phyloP scores from a whole-genome alignment of 106 monocot species.

The Platanthera zijinensis region DNA sequence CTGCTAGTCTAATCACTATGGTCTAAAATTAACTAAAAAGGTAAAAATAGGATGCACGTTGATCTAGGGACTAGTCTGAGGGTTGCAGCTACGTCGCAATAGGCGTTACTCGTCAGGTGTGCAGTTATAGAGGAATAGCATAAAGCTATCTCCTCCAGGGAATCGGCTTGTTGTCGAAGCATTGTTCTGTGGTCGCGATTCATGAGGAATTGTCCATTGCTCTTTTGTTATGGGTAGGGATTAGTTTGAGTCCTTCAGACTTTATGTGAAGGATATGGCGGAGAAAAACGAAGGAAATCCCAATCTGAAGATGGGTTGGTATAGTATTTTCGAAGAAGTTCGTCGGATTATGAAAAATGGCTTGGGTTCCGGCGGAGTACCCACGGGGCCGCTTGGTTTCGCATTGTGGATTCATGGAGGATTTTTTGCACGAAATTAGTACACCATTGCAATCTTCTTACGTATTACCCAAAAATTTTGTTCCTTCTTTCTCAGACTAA shows the following conservation, averaged over 20 bases:
- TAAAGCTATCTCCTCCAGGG: slow-evolving; percentile 3
- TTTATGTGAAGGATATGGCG: slow-evolving; percentile 16
- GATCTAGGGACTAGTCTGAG: too few relatives aligned
- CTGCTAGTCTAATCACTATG: too few relatives aligned
- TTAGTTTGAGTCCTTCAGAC: slow-evolving; percentile 8
- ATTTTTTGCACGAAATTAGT: slow-evolving; percentile 30
- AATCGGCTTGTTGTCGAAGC: slow-evolving; percentile 20
- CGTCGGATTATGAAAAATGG: slow-evolving; percentile 18
- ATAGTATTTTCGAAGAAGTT: slow-evolving; percentile 15
- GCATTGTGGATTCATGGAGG: slow-evolving; percentile 31
- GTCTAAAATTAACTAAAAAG: too few relatives aligned
- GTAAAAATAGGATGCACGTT: too few relatives aligned
- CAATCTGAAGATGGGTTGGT: slow-evolving; percentile 27
- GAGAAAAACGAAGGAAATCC: slow-evolving; percentile 23
- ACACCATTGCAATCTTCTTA: neutral
- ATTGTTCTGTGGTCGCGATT: slow-evolving; percentile 17
- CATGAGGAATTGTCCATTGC: slow-evolving; percentile 4
- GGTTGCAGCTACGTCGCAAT: too few relatives aligned
- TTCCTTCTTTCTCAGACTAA: too few relatives aligned
- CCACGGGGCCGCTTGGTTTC: slow-evolving; percentile 13
- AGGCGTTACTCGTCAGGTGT: too few relatives aligned
- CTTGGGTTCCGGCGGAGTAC: slow-evolving; percentile 15
- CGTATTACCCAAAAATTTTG: neutral
- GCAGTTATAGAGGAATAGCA: too few relatives aligned
- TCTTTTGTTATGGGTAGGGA: slow-evolving; percentile 11